Evolutionary conservation across 192 early-diverging fungal species (phyloP), one percentile per base, ranked within the genome.

Genomic region (Thoreauomyces humboldtii): DNA sequence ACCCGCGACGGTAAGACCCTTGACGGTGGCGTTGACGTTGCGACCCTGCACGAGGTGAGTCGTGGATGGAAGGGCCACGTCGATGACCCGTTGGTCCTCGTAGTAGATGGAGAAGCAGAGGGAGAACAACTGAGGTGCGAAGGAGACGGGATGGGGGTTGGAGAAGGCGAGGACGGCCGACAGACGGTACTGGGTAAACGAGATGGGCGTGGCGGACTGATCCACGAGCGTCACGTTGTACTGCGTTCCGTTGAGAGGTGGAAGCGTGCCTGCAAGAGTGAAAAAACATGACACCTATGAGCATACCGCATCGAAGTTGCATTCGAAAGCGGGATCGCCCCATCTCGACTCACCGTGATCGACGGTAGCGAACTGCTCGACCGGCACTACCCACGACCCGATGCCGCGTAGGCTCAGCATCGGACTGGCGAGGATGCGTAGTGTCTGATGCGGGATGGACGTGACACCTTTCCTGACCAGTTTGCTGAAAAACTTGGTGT

Each of bases 341-440:
- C n/a, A n/a, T n/a, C 31, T 37, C 37, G 28, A 60, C 65, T 11
- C 51, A 68, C 65, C 35, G 33, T 46, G 7, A 1, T 68, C 58
- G 38, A 59, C 45, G 0, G 60, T 31, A 60, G 60, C 27, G n/a
- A 11, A 37, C 22, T 59, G 59, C 17, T 60, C 22, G 46, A 68
- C 51, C n/a, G 55, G 65, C 22, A 68, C 35, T 22, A 68, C 57
- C 65, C 65, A 68, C 11, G 65, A 68, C n/a, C 65, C 65, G 14
- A 68, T 22, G 7, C 22, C n/a, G 5, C 48, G 65, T 31, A 68
- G 27, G 17, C 31, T n/a, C 42, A 68, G 37, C 31, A 59, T 41
- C 9, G 65, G 65, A 31, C 32, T 59, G 19, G 65, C 65, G 15
- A 60, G 56, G 32, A 63, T 63, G 28, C 37, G 35, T 45, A 66